These are phyloP conservation scores for Bolboschoenus planiculmis DNA, from an alignment of 176 grass and related monocot species.

Conservation along the genomic window DNA sequence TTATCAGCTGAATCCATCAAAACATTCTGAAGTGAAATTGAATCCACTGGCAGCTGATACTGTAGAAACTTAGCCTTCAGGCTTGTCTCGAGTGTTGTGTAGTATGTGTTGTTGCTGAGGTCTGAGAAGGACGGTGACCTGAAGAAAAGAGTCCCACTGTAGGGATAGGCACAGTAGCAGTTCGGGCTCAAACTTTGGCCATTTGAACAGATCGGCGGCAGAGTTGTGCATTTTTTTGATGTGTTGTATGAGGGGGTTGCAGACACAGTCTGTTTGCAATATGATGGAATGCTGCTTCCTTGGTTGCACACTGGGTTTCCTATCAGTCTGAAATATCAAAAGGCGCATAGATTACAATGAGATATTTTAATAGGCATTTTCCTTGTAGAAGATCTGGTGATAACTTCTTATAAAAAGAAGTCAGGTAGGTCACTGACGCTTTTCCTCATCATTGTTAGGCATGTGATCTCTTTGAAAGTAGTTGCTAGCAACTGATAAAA, in stretches of 20 bases:
- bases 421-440: background rate
- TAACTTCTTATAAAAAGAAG: background rate
- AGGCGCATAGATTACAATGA: background rate
- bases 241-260: conserved; percentile 36
- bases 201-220: conserved; percentile 26
- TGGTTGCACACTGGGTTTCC: conserved; percentile 54
- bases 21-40: conserved; percentile 33
- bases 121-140: conserved; percentile 71
- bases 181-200: conserved; percentile 45
- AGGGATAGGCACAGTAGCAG: conserved; percentile 59
- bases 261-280: conserved; percentile 37
- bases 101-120: conserved; percentile 47
- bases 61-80: conserved; percentile 27
- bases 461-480: background rate
- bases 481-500: background rate
- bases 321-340: conserved; percentile 32
- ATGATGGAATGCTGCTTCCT: background rate
- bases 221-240: conserved; percentile 9
- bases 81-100: conserved; percentile 16
- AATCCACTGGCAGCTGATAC: conserved; percentile 28
- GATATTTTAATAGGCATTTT: background rate
- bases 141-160: conserved; percentile 61
- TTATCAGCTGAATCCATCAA: conserved; percentile 36
- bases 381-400: background rate
- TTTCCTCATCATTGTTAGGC: background rate